Evolutionary conservation across 768 basidiomycete species (phyloP).

Genomic region (Phanerochaete carnosa): DNA sequence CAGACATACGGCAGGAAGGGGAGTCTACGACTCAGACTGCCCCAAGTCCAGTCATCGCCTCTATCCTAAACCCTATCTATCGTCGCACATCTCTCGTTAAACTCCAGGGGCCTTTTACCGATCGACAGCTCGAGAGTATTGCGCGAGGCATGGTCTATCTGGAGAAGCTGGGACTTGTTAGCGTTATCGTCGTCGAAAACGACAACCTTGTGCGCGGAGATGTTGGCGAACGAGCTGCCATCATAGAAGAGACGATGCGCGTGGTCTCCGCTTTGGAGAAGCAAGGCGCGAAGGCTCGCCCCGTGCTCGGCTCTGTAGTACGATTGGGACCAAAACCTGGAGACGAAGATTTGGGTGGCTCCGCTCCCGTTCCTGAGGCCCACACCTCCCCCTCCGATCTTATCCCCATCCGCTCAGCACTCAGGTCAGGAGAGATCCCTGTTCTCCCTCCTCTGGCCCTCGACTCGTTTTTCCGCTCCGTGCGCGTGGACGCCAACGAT

Average conservation of each 20-base stretch:
- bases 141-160: conserved; percentile 91
- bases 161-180: conserved; percentile 92
- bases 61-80: conserved; percentile 81
- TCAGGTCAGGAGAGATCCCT: conserved; percentile 93
- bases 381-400: conserved; percentile 82
- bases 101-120: conserved; percentile 92
- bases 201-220: conserved; percentile 70
- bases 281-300: conserved; percentile 84
- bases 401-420: conserved; percentile 80
- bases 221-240: conserved; percentile 60
- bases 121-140: conserved; percentile 91
- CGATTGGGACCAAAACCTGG: conserved; percentile 75
- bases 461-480: conserved; percentile 85
- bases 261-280: conserved; percentile 78
- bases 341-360: conserved; percentile 26
- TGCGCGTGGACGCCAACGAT: conserved; percentile 83
- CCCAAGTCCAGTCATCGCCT: conserved; percentile 56
- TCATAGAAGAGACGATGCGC: conserved; percentile 82
- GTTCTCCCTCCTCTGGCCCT: conserved; percentile 92
- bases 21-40: conserved; percentile 4
- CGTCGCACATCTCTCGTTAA: conserved; percentile 93
- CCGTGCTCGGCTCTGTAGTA: conserved; percentile 83
- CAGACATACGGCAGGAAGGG: conserved; percentile 32
- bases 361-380: conserved; percentile 55
- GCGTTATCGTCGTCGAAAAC: conserved; percentile 92